Conservation (phyloP, 1,139 yeast species). For the Yamadazyma blattariae region DNA sequence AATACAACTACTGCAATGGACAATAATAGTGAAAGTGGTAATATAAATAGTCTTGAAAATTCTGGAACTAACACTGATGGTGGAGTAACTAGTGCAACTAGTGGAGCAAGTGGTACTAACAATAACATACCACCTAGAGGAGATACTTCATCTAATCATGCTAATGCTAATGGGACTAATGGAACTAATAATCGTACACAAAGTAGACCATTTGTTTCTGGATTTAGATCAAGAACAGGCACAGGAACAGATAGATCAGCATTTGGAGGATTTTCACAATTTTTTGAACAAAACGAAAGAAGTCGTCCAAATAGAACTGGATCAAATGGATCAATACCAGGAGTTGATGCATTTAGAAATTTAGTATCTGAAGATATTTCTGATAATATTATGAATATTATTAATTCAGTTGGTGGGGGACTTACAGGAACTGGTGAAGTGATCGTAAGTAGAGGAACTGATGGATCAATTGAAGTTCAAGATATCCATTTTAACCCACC, state of each 20-base stretch:
- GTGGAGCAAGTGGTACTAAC: background rate
- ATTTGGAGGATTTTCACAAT: constrained; percentile 2
- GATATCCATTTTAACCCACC: background rate
- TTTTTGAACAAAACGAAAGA: constrained; percentile 2
- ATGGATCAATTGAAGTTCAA: background rate
- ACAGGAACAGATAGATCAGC: background rate
- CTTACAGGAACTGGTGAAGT: constrained; percentile 9
- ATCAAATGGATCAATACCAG: background rate
- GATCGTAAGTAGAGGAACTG: background rate
- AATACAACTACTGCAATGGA: too few species aligned
- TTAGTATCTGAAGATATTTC: constrained; percentile 13
- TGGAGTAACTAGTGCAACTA: background rate
- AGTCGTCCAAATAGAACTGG: background rate
- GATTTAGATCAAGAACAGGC: background rate
- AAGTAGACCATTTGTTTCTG: background rate
- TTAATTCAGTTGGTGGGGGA: constrained; percentile 15
- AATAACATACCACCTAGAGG: background rate
- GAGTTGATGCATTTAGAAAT: constrained; percentile 13
- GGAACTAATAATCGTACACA: background rate
- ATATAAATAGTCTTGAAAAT: background rate
- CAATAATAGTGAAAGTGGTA: background rate
- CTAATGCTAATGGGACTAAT: background rate
- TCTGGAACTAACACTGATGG: background rate
- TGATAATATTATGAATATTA: constrained; percentile 13
- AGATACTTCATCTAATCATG: background rate